Evolutionary conservation across 176 grass and related monocot species (phyloP).

Genomic region (Zea mays): Zm-B73-REFERENCE-NAM-5.0 NC_050105.1:2011001-2011500

Average conservation of each 20-base stretch:
- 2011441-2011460: background rate
- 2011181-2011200: background rate
- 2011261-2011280: background rate
- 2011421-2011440: background rate
- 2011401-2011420: background rate
- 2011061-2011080: too few relatives aligned
- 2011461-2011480: slow-evolving; percentile 21
- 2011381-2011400: background rate
- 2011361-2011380: background rate
- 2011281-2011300: background rate
- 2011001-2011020: too few relatives aligned
- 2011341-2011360: background rate
- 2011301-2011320: background rate
- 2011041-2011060: too few relatives aligned
- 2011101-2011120: background rate
- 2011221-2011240: background rate
- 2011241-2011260: background rate
- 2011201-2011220: background rate
- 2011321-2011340: background rate
- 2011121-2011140: slow-evolving; percentile 2
- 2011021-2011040: too few relatives aligned
- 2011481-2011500: slow-evolving; percentile 1
- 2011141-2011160: slow-evolving; percentile 13
- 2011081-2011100: too few relatives aligned
- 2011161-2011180: slow-evolving; percentile 15